A percentile compares a stretch with the other conserved stretches of the same genome.
phyloP scores from a whole-genome alignment of 1,284 basidiomycete genomes.

The Fomitopsis pinicola region DNA sequence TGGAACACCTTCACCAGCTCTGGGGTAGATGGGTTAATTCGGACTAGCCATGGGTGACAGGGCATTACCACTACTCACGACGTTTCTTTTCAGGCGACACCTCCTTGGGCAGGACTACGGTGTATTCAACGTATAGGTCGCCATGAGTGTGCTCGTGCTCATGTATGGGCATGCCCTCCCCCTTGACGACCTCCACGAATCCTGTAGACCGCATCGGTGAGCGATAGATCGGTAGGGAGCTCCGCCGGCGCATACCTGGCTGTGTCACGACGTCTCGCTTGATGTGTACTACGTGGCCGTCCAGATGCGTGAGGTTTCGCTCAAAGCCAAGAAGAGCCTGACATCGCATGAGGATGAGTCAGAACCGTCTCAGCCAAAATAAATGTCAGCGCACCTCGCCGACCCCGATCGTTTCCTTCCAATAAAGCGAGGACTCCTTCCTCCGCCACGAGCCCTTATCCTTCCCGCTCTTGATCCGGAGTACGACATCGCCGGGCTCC shows the following conservation, averaged over 20 bases:
- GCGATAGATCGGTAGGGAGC: background rate
- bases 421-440: slow-evolving; percentile 86
- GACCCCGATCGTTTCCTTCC: slow-evolving; percentile 84
- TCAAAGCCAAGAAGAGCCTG: slow-evolving; percentile 81
- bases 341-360: slow-evolving; percentile 1
- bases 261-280: slow-evolving; percentile 80
- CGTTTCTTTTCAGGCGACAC: slow-evolving; percentile 60
- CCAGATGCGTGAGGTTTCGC: slow-evolving; percentile 85
- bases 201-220: slow-evolving; percentile 35
- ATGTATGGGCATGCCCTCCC: slow-evolving; percentile 86
- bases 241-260: slow-evolving; percentile 50
- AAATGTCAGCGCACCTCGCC: slow-evolving; percentile 66
- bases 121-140: slow-evolving; percentile 89
- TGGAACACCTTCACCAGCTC: slow-evolving; percentile 57
- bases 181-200: slow-evolving; percentile 81
- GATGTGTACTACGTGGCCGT: slow-evolving; percentile 78
- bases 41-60: background rate
- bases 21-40: slow-evolving; percentile 20
- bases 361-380: background rate
- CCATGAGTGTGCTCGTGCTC: slow-evolving; percentile 57
- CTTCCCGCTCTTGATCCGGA: slow-evolving; percentile 75
- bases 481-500: slow-evolving; percentile 87
- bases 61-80: slow-evolving; percentile 43
- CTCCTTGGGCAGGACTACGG: slow-evolving; percentile 77
- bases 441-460: slow-evolving; percentile 78